phyloP scores from a whole-genome alignment of 106 monocot genomes.

The Dendrobium officinale region DNA sequence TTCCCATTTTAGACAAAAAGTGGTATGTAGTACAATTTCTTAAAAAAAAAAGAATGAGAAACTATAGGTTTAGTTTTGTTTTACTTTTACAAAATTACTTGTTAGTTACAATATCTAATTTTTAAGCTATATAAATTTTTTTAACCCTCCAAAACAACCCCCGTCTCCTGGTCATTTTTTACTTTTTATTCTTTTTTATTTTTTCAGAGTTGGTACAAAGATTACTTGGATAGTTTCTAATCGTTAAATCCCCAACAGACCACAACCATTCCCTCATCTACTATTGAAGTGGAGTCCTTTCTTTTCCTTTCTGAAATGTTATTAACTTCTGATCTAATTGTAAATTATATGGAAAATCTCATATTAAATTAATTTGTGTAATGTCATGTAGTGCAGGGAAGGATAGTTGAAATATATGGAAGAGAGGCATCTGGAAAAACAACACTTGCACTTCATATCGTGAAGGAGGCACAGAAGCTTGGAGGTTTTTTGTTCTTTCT shows the following conservation, averaged over 20 bases:
- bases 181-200: not conserved
- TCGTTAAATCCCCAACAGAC: not conserved
- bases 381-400: slow-evolving; percentile 56
- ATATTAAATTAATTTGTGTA: not conserved
- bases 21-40: not conserved
- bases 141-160: not conserved
- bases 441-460: slow-evolving; percentile 86
- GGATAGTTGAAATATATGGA: slow-evolving; percentile 92
- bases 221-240: not conserved
- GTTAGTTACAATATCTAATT: not conserved
- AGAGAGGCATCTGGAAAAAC: slow-evolving; percentile 94
- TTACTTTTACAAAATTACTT: not conserved
- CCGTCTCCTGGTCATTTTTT: not conserved
- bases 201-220: not conserved
- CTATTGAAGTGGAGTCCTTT: not conserved
- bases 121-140: not conserved
- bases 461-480: slow-evolving; percentile 86
- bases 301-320: not conserved
- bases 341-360: not conserved
- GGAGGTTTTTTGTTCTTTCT: slow-evolving; percentile 63
- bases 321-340: not conserved
- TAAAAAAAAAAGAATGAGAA: not conserved
- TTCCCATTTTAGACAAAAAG: not conserved
- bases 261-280: not conserved
- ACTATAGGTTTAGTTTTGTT: not conserved